Evolutionary conservation across 495 filamentous ascomycete genomes (phyloP), one percentile per base, ranked within the genome.

Genomic region (Penicillium pancosmium): DNA sequence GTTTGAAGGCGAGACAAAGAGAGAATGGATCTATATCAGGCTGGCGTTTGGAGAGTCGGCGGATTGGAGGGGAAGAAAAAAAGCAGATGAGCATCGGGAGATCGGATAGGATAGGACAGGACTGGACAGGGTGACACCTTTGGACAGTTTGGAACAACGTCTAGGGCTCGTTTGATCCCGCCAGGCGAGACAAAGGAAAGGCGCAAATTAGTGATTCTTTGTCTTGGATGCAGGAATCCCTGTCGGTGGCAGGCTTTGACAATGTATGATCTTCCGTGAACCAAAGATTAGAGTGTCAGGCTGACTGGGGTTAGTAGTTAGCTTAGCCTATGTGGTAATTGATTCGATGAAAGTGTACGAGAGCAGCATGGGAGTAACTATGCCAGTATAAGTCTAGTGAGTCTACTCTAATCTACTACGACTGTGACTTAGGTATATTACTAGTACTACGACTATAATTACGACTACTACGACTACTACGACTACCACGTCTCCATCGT

Each of bases 1-100:
- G 27, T 6, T 36, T 31, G 36, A 50, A 43, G 34, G 40, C 51
- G 41, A 62, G 54, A 62, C 48, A 51, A 50, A 19, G 46, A 13
- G 21, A 48, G 12, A 23, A 27, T 23, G 19, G 21, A 31, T 33
- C 36, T 49, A 52, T 46, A 36, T 23, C 34, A 43, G n/a, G 41
- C 15, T 19, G 3, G 41, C 16, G 41, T 44, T 44, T 9, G 41
- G 41, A 44, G 23, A 23, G 23, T n/a, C 25, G 43, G 19, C 36
- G 15, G 4, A n/a, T 12, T 38, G 36, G 36, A 38, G 36, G 36
- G 36, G 15, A 18, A 38, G 16, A 27, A n/a, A 23, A 48, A 48
- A 27, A 48, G 21, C 21, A 23, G 46, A 23, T 9, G 4, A 23
- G 46, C 18, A 48, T 23, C 21, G 11, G 16, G 16, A 44, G 16